These are phyloP conservation scores for Aspergillus bertholletiae DNA, from an alignment of 495 filamentous ascomycete species.

Conservation along the genomic window DNA sequence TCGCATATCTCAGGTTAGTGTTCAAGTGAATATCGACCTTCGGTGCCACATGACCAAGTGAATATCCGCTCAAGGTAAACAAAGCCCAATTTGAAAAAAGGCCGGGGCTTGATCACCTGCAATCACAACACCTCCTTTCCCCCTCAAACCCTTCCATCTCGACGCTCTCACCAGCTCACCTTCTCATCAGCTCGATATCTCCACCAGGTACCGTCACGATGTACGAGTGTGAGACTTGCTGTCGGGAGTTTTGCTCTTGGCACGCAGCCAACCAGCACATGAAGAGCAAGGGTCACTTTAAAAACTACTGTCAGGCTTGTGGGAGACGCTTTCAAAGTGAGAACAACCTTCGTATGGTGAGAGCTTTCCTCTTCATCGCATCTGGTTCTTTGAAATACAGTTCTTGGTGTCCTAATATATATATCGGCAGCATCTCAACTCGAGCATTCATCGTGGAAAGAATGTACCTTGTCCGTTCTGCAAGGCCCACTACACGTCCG, in stretches of 20 bases:
- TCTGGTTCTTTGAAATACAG: background rate
- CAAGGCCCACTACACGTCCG: conserved; percentile 29
- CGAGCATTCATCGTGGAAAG: conserved; percentile 30
- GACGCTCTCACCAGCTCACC: no score
- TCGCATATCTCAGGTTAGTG: no score
- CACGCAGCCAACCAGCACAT: conserved; percentile 32
- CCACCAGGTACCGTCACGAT: no score
- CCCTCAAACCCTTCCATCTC: no score
- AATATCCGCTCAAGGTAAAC: no score
- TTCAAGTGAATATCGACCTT: no score
- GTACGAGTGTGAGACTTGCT: conserved; percentile 42
- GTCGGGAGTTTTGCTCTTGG: conserved; percentile 18
- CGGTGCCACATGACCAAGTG: no score
- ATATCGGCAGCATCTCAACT: conserved; percentile 39
- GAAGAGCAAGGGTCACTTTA: conserved; percentile 27
- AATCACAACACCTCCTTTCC: no score
- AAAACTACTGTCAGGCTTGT: conserved; percentile 37
- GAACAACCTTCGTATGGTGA: conserved; percentile 38
- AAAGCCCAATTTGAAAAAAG: no score
- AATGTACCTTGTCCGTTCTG: conserved; percentile 43
- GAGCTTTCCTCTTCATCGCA: background rate
- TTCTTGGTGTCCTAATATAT: conserved; percentile 1
- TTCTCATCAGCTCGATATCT: no score
- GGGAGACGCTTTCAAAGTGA: conserved; percentile 31
- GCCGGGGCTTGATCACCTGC: no score